Conservation (phyloP, 2,329 filamentous ascomycete genomes). For the Botrytis porri region DNA sequence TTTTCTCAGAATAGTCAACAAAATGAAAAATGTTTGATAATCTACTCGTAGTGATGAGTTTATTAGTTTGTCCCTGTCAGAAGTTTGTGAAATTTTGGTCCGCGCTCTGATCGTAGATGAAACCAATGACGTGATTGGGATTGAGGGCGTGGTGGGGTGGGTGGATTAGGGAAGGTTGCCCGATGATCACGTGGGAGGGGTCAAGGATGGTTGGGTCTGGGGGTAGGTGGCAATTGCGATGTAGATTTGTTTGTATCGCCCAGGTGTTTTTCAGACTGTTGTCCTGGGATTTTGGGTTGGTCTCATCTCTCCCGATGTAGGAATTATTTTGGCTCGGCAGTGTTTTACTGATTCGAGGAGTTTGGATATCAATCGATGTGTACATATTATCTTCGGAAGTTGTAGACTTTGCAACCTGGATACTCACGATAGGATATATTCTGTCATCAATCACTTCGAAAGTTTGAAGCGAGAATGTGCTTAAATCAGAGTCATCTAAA, state of each 20-base stretch:
- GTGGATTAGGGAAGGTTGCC: neutral
- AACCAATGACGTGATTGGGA: neutral
- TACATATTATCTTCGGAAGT: neutral
- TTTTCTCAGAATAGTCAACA: neutral
- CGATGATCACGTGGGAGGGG: neutral
- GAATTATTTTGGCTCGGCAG: neutral
- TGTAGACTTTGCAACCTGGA: neutral
- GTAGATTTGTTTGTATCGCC: too few relatives aligned
- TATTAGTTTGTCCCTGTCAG: too few relatives aligned
- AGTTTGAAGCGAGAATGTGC: neutral
- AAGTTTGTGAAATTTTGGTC: conserved; percentile 1
- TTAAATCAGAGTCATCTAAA: neutral
- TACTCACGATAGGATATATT: neutral
- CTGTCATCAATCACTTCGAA: neutral
- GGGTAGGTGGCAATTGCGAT: neutral
- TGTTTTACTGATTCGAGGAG: neutral
- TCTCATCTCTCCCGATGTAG: neutral
- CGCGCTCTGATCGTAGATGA: neutral
- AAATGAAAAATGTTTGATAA: neutral
- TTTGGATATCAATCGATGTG: neutral
- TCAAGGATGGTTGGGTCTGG: neutral
- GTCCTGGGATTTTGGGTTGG: fast-evolving
- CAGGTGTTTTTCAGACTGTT: neutral
- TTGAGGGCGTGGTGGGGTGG: conserved; percentile 2
- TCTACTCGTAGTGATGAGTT: too few relatives aligned